These are phyloP conservation scores for Nigrospora oryzae DNA, from an alignment of 2,329 filamentous ascomycete genomes.

Conservation along the genomic window DNA sequence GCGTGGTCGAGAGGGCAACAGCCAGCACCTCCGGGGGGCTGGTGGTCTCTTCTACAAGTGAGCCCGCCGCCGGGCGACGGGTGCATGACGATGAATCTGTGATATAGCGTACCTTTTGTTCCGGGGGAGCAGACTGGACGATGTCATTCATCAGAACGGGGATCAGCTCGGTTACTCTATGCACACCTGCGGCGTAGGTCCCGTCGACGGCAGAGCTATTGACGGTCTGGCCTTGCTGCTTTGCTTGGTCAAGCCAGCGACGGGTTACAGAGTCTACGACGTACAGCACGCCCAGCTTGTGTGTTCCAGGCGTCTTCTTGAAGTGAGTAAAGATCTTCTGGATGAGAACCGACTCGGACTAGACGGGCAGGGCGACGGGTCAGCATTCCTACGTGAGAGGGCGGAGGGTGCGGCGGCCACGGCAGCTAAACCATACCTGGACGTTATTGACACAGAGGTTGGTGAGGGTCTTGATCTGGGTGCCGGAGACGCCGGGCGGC, in stretches of 20 bases:
- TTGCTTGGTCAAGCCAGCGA: constrained; percentile 96
- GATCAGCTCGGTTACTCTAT: constrained; percentile 92
- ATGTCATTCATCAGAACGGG: constrained; percentile 95
- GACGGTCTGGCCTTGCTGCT: constrained; percentile 73
- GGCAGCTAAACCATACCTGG: constrained; percentile 56
- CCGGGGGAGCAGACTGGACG: constrained; percentile 74
- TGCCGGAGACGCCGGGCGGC: constrained; percentile 87
- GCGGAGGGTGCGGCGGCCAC: neutral
- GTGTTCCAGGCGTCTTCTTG: constrained; percentile 86
- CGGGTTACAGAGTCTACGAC: constrained; percentile 99
- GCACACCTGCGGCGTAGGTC: constrained; percentile 88
- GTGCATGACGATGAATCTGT: constrained; percentile 18
- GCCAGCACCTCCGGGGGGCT: too few species aligned
- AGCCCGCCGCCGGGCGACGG: constrained; percentile 17
- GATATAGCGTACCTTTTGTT: constrained; percentile 84
- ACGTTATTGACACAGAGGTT: constrained; percentile 81
- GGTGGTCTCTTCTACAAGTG: constrained; percentile 3
- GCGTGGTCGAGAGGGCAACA: too few species aligned
- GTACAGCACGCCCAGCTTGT: constrained; percentile 98
- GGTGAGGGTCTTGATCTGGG: constrained; percentile 83
- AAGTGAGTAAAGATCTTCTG: constrained; percentile 97
- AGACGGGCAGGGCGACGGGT: constrained; percentile 12
- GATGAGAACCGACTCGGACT: constrained; percentile 92
- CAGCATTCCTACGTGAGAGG: constrained; percentile 15
- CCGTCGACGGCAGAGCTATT: constrained; percentile 78